These are phyloP conservation scores for Macrophomina phaseolina DNA, from an alignment of 2,329 filamentous ascomycete genomes.

Conservation along the genomic window DNA sequence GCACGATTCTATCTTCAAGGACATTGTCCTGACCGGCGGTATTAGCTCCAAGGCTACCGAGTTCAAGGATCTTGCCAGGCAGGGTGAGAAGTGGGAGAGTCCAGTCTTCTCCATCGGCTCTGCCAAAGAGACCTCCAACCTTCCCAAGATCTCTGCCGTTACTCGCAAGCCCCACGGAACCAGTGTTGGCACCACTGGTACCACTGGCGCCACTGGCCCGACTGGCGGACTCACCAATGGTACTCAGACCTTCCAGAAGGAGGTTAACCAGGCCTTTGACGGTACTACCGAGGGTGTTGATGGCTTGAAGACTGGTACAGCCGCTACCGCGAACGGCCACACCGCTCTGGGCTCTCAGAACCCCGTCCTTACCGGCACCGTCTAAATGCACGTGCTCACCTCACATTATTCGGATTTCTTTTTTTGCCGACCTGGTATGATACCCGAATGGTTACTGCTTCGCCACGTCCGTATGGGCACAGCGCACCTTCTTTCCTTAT, in stretches of 20 bases:
- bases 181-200: slow-evolving; percentile 43
- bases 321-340: slow-evolving; percentile 32
- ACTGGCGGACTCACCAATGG: slow-evolving; percentile 14
- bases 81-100: slow-evolving; percentile 94
- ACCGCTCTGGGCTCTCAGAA: slow-evolving; percentile 51
- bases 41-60: slow-evolving; percentile 94
- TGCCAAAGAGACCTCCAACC: slow-evolving; percentile 72
- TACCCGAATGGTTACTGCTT: background rate
- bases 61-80: slow-evolving; percentile 83
- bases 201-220: slow-evolving; percentile 30
- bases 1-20: slow-evolving; percentile 89
- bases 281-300: slow-evolving; percentile 21
- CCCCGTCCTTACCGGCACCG: slow-evolving; percentile 49
- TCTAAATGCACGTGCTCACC: slow-evolving; percentile 32
- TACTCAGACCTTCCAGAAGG: slow-evolving; percentile 49
- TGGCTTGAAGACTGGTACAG: background rate
- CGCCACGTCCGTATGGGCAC: background rate
- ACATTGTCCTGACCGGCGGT: slow-evolving; percentile 83
- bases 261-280: slow-evolving; percentile 53
- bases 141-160: slow-evolving; percentile 65
- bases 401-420: background rate
- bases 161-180: slow-evolving; percentile 65
- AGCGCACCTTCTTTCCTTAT: background rate
- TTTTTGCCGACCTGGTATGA: background rate
- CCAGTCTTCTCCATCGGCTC: slow-evolving; percentile 88